Percentiles rank a stretch among this genome's conserved stretches.
Evolutionary conservation across 176 grass and related monocot genomes (phyloP).

Genomic region (Poa pratensis): DNA sequence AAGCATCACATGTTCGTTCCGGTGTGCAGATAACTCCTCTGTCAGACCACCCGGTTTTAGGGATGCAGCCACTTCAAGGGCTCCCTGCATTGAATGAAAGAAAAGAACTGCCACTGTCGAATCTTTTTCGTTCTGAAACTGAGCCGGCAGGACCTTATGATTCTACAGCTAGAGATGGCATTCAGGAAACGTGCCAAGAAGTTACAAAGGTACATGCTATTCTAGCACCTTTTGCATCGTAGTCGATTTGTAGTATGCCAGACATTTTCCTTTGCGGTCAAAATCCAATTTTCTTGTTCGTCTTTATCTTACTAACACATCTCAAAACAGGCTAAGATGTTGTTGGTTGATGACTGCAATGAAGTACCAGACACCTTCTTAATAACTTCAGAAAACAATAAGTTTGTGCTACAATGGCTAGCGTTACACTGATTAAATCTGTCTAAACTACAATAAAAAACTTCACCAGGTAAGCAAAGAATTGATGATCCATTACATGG

Average conservation of each 20-base stretch:
- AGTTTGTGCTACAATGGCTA: constrained; percentile 14
- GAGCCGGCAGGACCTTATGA: neutral
- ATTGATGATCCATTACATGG: constrained; percentile 3
- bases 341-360: constrained; percentile 12
- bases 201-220: constrained; percentile 25
- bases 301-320: neutral
- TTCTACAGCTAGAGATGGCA: constrained; percentile 4
- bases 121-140: constrained; percentile 28
- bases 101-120: neutral
- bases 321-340: constrained; percentile 4
- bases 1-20: neutral
- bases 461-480: constrained; percentile 19
- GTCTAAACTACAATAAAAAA: constrained; percentile 24
- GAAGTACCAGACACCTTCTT: neutral
- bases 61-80: neutral
- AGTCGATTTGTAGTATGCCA: neutral
- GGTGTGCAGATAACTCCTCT: constrained; percentile 11
- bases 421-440: constrained; percentile 7
- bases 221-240: neutral
- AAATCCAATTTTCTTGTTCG: neutral
- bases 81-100: neutral
- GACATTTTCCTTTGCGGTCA: neutral
- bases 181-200: constrained; percentile 14
- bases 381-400: neutral
- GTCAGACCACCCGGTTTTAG: neutral